A percentile compares a stretch with the other conserved stretches of the same genome.
These are phyloP conservation scores for Borovskyia barvae DNA, from an alignment of 208 protist species.

Conservation along the genomic window DNA sequence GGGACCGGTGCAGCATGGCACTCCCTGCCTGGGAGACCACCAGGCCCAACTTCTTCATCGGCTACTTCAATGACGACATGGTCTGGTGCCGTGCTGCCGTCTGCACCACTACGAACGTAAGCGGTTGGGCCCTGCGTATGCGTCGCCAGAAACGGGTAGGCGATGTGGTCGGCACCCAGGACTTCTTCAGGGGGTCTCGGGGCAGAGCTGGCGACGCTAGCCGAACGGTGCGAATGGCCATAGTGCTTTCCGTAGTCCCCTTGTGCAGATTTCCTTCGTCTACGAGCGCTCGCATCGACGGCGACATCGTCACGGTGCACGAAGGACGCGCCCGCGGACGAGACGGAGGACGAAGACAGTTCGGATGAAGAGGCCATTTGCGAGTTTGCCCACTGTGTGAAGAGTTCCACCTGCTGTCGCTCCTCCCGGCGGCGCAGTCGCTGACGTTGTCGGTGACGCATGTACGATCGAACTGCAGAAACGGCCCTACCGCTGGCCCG, in stretches of 20 bases:
- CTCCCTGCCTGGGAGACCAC: too few relatives aligned
- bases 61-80: too few relatives aligned
- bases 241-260: background rate
- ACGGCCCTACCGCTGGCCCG: constrained; percentile 6
- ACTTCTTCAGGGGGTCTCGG: constrained; percentile 34
- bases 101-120: too few relatives aligned
- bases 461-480: constrained; percentile 16
- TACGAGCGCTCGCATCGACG: background rate
- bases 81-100: too few relatives aligned
- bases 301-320: background rate
- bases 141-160: background rate
- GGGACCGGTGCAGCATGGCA: too few relatives aligned
- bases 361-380: constrained; percentile 23
- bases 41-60: too few relatives aligned
- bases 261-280: background rate
- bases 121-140: too few relatives aligned
- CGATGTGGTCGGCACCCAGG: constrained; percentile 2
- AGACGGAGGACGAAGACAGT: constrained; percentile 18
- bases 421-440: constrained; percentile 21
- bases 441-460: constrained; percentile 29
- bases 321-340: background rate
- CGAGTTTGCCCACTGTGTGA: constrained; percentile 25
- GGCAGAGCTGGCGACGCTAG: constrained; percentile 31
- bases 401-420: constrained; percentile 22
- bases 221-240: background rate